phyloP scores from a whole-genome alignment of 2,329 filamentous ascomycete genomes.

The Venturia oleaginea region DNA sequence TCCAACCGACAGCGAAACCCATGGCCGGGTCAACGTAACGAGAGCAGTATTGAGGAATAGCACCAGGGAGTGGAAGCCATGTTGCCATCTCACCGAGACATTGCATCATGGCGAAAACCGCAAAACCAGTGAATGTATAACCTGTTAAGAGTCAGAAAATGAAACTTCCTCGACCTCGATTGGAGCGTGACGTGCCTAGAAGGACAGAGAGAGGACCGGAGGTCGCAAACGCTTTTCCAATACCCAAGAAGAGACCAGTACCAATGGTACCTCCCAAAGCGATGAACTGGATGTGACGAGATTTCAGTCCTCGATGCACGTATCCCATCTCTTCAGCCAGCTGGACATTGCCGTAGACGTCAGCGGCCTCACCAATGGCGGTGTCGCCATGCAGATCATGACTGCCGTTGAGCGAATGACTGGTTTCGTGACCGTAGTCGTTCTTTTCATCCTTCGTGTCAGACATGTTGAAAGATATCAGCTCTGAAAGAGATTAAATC shows the following conservation, averaged over 20 bases:
- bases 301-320: constrained; percentile 42
- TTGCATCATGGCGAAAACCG: constrained; percentile 67
- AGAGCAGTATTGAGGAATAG: constrained; percentile 66
- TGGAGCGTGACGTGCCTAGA: constrained; percentile 20
- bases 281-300: constrained; percentile 33
- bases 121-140: constrained; percentile 49
- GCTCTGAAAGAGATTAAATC: too few relatives aligned
- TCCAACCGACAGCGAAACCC: constrained; percentile 73
- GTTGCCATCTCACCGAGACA: constrained; percentile 61
- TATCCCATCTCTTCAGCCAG: constrained; percentile 44
- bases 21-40: constrained; percentile 66
- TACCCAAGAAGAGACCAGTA: constrained; percentile 46
- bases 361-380: constrained; percentile 38
- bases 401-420: background rate
- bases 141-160: constrained; percentile 13
- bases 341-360: constrained; percentile 42
- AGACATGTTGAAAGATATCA: background rate
- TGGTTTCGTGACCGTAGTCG: background rate
- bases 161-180: background rate
- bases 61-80: constrained; percentile 66
- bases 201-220: constrained; percentile 41
- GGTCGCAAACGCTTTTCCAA: constrained; percentile 37
- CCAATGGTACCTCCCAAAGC: constrained; percentile 40
- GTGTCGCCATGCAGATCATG: background rate
- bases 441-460: background rate